Conservation (phyloP, 2,329 filamentous ascomycete genomes). For the Stemphylium lycopersici region DNA sequence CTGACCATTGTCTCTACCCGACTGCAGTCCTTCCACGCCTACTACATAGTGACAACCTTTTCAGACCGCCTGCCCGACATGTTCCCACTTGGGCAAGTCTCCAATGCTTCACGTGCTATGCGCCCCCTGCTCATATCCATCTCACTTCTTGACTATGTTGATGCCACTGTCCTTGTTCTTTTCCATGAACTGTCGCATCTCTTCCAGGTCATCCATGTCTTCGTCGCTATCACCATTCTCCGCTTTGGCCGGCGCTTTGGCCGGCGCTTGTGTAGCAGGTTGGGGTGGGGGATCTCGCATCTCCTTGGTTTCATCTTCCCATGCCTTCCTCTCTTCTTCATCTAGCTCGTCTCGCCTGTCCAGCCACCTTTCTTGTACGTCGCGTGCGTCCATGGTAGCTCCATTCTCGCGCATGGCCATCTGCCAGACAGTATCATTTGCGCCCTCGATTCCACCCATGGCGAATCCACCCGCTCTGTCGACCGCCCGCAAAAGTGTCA, state of each 20-base stretch:
- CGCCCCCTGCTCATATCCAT: neutral
- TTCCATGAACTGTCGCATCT: constrained; percentile 48
- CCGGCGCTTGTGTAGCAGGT: constrained; percentile 6
- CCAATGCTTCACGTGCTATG: neutral
- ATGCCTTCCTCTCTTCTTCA: constrained; percentile 73
- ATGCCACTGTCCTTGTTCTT: constrained; percentile 65
- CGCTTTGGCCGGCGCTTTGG: constrained; percentile 11
- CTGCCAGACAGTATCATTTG: constrained; percentile 97
- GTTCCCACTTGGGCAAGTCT: neutral
- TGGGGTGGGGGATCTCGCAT: constrained; percentile 29
- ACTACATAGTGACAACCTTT: too few relatives aligned
- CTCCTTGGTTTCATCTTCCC: constrained; percentile 73
- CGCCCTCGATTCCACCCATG: constrained; percentile 87
- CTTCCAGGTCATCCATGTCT: constrained; percentile 48
- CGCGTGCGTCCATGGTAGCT: constrained; percentile 77
- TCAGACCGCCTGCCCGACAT: too few relatives aligned
- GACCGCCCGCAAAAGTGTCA: constrained; percentile 84
- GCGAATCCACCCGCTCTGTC: constrained; percentile 92
- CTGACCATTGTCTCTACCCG: too few relatives aligned
- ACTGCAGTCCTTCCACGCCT: too few relatives aligned
- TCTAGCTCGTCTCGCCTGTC: constrained; percentile 90
- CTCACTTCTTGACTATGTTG: constrained; percentile 69
- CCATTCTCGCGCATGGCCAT: constrained; percentile 81
- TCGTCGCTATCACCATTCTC: constrained; percentile 31
- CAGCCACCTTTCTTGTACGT: constrained; percentile 96